Evolutionary conservation across 768 basidiomycete genomes (phyloP).

Genomic region (Cystobasidium ongulense): DNA sequence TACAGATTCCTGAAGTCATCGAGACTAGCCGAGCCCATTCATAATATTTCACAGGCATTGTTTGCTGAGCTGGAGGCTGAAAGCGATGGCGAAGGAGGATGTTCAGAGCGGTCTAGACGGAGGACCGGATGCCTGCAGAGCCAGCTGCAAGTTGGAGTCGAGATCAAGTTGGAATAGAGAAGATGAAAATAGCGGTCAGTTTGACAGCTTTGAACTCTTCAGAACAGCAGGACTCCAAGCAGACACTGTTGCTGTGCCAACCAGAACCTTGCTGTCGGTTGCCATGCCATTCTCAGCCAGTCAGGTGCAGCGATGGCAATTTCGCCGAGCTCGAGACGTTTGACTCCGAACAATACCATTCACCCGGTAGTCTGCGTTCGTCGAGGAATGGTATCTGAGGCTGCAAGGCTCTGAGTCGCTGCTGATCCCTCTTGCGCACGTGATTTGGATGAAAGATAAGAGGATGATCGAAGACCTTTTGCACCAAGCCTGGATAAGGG

Average conservation of each 20-base stretch:
- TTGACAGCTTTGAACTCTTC: too few species aligned
- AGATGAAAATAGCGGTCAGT: too few species aligned
- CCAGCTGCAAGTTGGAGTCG: neutral
- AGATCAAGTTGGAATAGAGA: neutral
- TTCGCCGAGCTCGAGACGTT: too few species aligned
- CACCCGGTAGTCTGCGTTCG: too few species aligned
- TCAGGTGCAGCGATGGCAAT: too few species aligned
- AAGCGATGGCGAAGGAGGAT: neutral
- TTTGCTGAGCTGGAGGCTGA: neutral
- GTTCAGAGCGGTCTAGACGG: neutral
- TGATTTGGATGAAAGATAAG: neutral
- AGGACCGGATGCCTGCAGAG: conserved; percentile 6
- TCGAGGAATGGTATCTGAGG: too few species aligned
- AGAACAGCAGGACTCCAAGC: too few species aligned
- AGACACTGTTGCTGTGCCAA: too few species aligned
- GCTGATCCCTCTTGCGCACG: neutral
- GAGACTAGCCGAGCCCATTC: conserved; percentile 27
- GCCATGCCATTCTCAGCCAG: too few species aligned
- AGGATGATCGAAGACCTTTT: neutral
- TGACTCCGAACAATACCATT: too few species aligned
- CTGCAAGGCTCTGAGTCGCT: too few species aligned
- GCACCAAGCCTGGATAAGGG: neutral
- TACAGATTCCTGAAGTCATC: conserved; percentile 23
- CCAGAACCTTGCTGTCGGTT: too few species aligned
- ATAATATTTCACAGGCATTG: conserved; percentile 5